A percentile compares a stretch with the other conserved stretches of the same genome.
Evolutionary conservation across 2,329 filamentous ascomycete genomes (phyloP).

Genomic region (Pseudogymnoascus sp.): DNA sequence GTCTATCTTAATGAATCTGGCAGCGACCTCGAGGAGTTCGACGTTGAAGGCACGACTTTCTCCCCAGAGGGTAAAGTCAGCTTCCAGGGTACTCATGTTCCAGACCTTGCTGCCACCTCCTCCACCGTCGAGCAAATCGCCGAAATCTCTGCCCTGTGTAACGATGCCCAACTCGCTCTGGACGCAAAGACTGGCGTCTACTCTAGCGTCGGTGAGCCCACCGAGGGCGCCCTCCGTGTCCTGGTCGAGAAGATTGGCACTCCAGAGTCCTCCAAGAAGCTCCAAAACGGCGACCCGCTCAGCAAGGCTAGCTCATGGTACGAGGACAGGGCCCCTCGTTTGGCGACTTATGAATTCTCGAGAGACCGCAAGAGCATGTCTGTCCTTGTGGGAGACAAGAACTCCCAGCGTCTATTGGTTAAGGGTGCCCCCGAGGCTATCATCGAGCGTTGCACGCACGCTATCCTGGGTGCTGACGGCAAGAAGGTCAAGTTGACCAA

Average conservation of each 20-base stretch:
- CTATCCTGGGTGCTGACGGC: slow-evolving; percentile 68
- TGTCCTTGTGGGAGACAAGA: slow-evolving; percentile 68
- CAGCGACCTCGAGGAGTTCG: slow-evolving; percentile 69
- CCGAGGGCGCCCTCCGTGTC: slow-evolving; percentile 85
- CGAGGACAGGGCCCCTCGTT: slow-evolving; percentile 62
- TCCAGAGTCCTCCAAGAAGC: slow-evolving; percentile 33
- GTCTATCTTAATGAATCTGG: slow-evolving; percentile 73
- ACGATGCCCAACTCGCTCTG: slow-evolving; percentile 76
- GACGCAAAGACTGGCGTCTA: slow-evolving; percentile 68
- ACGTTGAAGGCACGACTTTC: slow-evolving; percentile 90
- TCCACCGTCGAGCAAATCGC: slow-evolving; percentile 71
- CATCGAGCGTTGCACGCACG: slow-evolving; percentile 81
- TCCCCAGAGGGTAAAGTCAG: slow-evolving; percentile 70
- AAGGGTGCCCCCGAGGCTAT: slow-evolving; percentile 96
- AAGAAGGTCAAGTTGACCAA: slow-evolving; percentile 65
- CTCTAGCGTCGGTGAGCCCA: slow-evolving; percentile 84
- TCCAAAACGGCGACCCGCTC: slow-evolving; percentile 53
- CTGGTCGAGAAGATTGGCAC: slow-evolving; percentile 93
- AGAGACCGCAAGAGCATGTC: slow-evolving; percentile 99
- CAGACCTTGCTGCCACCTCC: slow-evolving; percentile 62
- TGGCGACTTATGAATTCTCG: slow-evolving; percentile 94
- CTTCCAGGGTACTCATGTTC: slow-evolving; percentile 57
- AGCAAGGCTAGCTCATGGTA: slow-evolving; percentile 81
- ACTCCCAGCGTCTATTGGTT: slow-evolving; percentile 73
- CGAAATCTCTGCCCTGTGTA: slow-evolving; percentile 70